Evolutionary conservation across 2,329 filamentous ascomycete species (phyloP), one percentile per base, ranked within the genome.

Genomic region (Colletotrichum viniferum): DNA sequence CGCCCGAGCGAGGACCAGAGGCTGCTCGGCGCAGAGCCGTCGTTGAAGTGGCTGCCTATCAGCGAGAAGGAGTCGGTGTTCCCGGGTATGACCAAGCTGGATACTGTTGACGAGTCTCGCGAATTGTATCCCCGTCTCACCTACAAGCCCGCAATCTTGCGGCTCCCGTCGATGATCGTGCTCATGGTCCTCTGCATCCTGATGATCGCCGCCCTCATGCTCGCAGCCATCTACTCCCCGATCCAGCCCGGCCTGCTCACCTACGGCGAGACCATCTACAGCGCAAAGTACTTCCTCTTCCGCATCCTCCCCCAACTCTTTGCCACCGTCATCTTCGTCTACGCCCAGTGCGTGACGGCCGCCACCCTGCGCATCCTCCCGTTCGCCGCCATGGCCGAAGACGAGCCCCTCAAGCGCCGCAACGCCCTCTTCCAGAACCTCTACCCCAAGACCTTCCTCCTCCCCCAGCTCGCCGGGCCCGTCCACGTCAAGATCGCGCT

Each of bases 251-350:
- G 95, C 1, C 85, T 98, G 14, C 92, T 90, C 81, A 84, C 88
- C 5, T 98, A 96, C 82, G 86, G 87, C 38, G 89, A 89, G 61
- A 87, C 85, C 34, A 93, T 95, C 73, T 94, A 94, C 76, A 93
- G 93, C 65, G 89, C 89, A 10, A 89, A 92, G 78, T 98, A 97
- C 84, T 98, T 98, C 82, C 84, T 97, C 62, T 97, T 98, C 83
- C 91, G 95, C 76, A 95, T 98, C 77, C 86, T 98, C 2, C 96
- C 96, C 3, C 95, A 96, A 72, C 86, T 98, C 0, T 81, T 97
- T 16, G 95, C 93, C 0, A 92, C 92, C 24, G 78, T 93, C 14
- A 85, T 98, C 43, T 88, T 97, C 61, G 83, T 98, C 8, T 98
- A 95, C 88, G 89, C 95, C 1, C 93, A 98, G 79, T 91, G 92